Conservation (phyloP, 148 eudicot genomes). For the Agrostemma githago region DNA sequence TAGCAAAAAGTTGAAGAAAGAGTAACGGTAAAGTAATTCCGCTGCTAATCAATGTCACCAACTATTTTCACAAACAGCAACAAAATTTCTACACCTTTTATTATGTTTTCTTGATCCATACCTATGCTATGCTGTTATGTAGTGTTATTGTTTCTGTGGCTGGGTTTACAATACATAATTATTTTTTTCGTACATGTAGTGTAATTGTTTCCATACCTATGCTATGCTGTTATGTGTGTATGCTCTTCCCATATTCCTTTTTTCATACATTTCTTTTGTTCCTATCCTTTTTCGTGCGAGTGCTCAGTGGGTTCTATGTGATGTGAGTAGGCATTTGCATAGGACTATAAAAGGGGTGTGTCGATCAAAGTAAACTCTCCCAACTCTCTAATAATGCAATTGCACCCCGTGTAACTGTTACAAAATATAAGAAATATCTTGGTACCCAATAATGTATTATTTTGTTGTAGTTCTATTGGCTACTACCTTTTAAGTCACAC, state of each 20-base stretch:
- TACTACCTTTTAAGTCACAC: conserved; percentile 1
- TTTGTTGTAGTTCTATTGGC: neutral
- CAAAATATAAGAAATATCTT: neutral
- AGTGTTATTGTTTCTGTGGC: neutral
- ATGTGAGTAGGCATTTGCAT: neutral
- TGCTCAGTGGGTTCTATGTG: neutral
- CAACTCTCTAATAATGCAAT: too few species aligned
- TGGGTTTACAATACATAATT: neutral
- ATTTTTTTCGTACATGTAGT: too few species aligned
- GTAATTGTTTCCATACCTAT: too few species aligned
- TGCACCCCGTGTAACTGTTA: conserved; percentile 1
- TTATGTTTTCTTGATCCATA: neutral
- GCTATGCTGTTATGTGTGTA: too few species aligned
- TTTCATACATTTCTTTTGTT: too few species aligned
- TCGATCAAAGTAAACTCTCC: neutral
- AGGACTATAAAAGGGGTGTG: neutral
- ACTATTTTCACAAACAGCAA: neutral
- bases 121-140: neutral
- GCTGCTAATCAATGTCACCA: neutral
- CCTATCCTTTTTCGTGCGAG: too few species aligned
- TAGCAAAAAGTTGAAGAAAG: neutral
- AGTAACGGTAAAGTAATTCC: neutral
- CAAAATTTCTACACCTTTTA: neutral
- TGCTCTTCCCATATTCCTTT: too few species aligned
- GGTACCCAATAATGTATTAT: neutral